These are phyloP conservation scores for Mallotus repandus DNA, from an alignment of 441 rosid genomes.

Conservation along the genomic window DNA sequence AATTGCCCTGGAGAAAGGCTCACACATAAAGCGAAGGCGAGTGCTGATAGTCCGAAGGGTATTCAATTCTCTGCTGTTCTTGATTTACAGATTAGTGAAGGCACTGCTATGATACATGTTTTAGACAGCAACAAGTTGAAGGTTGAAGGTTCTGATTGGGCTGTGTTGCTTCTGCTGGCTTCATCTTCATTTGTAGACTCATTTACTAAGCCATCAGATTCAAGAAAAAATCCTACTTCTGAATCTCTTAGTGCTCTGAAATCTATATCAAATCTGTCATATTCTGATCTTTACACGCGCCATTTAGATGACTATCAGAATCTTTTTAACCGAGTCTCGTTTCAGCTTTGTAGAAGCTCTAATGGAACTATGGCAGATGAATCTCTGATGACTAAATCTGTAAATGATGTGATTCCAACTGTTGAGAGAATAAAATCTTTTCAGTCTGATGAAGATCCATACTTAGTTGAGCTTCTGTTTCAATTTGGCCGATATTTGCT, in stretches of 20 bases:
- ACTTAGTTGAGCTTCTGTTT: conserved; percentile 78
- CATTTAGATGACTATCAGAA: conserved; percentile 74
- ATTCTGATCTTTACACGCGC: conserved; percentile 58
- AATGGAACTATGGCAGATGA: conserved; percentile 22
- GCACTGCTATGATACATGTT: conserved; percentile 38
- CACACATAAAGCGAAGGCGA: conserved; percentile 40
- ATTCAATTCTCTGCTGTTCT: conserved; percentile 70
- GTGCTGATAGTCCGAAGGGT: conserved; percentile 58
- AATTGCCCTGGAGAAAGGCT: conserved; percentile 68
- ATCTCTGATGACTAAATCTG: conserved; percentile 11
- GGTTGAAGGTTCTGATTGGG: conserved; percentile 74
- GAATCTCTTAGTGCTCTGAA: conserved; percentile 47
- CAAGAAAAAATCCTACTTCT: conserved; percentile 60
- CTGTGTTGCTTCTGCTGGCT: conserved; percentile 61
- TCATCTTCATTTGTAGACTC: conserved; percentile 89
- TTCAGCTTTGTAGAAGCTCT: conserved; percentile 56
- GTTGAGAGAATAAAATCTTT: conserved; percentile 84
- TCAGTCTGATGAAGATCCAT: conserved; percentile 76
- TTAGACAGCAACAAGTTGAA: conserved; percentile 60
- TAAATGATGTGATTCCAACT: conserved; percentile 43
- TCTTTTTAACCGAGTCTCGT: conserved; percentile 71
- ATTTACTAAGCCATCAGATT: conserved; percentile 64
- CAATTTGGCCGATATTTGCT: conserved; percentile 93
- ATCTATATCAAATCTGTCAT: conserved; percentile 45
- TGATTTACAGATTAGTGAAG: conserved; percentile 53